Evolutionary conservation across 2,329 filamentous ascomycete species (phyloP).

Genomic region (Trichoderma breve): DNA sequence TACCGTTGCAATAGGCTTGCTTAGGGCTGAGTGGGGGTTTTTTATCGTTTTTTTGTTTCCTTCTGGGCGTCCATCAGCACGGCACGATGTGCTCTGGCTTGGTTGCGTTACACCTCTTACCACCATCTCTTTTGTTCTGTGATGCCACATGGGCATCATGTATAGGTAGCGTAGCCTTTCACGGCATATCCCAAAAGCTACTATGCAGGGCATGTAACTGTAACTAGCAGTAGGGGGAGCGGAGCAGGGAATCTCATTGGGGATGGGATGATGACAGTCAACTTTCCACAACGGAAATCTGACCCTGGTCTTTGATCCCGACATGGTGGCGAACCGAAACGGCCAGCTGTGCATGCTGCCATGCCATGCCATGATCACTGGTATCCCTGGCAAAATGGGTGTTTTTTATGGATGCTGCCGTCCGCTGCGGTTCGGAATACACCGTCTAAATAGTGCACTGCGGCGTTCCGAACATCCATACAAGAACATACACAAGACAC

Average conservation of each 20-base stretch:
- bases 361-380: neutral
- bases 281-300: neutral
- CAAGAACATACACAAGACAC: neutral
- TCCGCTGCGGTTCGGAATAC: neutral
- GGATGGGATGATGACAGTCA: neutral
- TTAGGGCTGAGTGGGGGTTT: slow-evolving; percentile 9
- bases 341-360: neutral
- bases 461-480: neutral
- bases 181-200: neutral
- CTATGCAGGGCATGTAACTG: neutral
- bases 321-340: neutral
- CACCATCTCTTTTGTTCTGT: neutral
- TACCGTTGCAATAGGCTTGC: neutral
- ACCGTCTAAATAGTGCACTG: neutral
- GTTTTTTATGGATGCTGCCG: too few relatives aligned
- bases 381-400: neutral
- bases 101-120: neutral
- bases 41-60: neutral
- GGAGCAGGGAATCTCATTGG: neutral
- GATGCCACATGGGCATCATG: neutral
- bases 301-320: neutral
- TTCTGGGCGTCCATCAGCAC: neutral
- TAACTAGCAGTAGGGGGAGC: neutral
- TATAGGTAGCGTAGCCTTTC: neutral
- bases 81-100: neutral